phyloP scores from a whole-genome alignment of 495 filamentous ascomycete genomes.

The Extremus antarcticus region DNA sequence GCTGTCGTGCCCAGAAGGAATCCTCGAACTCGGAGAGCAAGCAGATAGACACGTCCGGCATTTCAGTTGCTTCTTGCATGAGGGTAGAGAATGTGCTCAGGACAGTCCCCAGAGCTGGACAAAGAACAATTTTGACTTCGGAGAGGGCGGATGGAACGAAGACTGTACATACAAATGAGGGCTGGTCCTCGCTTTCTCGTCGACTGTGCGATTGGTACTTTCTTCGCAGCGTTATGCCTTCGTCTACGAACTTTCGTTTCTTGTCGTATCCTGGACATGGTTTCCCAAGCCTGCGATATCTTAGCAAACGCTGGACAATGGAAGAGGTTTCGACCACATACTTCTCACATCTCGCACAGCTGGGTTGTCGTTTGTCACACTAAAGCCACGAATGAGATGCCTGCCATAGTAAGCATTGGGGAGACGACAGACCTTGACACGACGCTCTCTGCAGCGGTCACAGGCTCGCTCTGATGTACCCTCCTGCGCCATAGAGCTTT shows the following conservation, averaged over 20 bases:
- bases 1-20: no score
- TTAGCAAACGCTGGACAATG: no score
- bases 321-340: no score
- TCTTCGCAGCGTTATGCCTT: slow-evolving; percentile 12
- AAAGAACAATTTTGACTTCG: no score
- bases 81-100: no score
- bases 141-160: no score
- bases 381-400: not conserved
- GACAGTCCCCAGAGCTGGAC: no score
- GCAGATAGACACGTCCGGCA: no score
- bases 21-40: no score
- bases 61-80: no score
- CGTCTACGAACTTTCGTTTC: slow-evolving; percentile 21
- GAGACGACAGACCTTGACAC: slow-evolving; percentile 12
- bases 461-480: slow-evolving; percentile 12
- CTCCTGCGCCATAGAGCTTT: slow-evolving; percentile 6
- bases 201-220: slow-evolving; percentile 8
- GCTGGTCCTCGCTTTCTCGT: not conserved
- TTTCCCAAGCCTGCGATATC: slow-evolving; percentile 16
- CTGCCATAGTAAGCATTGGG: not conserved
- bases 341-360: slow-evolving; percentile 17
- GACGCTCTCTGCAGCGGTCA: slow-evolving; percentile 17
- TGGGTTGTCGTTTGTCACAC: slow-evolving; percentile 11
- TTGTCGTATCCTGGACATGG: slow-evolving; percentile 21
- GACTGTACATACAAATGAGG: no score